Percentiles rank a stretch among this genome's conserved stretches.
Evolutionary conservation across 768 basidiomycete genomes (phyloP).

Genomic region (Kwoniella mangroviensis): DNA sequence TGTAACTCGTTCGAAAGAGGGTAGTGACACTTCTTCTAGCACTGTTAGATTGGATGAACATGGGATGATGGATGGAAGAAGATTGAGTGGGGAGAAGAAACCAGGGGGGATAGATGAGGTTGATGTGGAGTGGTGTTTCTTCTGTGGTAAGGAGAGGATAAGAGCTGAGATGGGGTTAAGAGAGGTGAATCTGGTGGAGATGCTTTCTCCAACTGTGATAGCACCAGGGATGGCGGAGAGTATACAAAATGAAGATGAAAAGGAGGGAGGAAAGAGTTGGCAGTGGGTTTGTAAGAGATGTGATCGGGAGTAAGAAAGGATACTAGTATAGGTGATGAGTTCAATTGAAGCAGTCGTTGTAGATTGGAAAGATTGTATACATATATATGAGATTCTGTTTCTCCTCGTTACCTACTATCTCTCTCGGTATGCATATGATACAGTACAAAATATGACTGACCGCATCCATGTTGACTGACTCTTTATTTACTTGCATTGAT

Average conservation of each 20-base stretch:
- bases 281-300: constrained; percentile 20
- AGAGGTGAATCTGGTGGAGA: not conserved
- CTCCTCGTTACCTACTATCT: no score
- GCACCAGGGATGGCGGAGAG: not conserved
- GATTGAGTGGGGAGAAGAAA: not conserved
- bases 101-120: constrained; percentile 21
- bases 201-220: not conserved
- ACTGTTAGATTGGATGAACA: not conserved
- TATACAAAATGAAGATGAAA: not conserved
- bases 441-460: no score
- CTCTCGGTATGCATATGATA: no score
- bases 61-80: no score
- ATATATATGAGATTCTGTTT: no score
- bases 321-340: not conserved
- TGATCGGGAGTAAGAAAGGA: not conserved
- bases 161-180: constrained; percentile 11
- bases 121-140: constrained; percentile 29
- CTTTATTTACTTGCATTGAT: no score
- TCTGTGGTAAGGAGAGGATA: constrained; percentile 10
- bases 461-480: no score
- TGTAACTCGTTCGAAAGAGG: not conserved
- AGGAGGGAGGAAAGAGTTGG: constrained; percentile 1
- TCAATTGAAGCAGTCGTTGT: no score
- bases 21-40: not conserved
- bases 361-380: no score